Percentiles rank a stretch among this genome's conserved stretches.
These are phyloP conservation scores for Ambrosia trifida DNA, from an alignment of 129 eudicot genomes.

Conservation along the genomic window DNA sequence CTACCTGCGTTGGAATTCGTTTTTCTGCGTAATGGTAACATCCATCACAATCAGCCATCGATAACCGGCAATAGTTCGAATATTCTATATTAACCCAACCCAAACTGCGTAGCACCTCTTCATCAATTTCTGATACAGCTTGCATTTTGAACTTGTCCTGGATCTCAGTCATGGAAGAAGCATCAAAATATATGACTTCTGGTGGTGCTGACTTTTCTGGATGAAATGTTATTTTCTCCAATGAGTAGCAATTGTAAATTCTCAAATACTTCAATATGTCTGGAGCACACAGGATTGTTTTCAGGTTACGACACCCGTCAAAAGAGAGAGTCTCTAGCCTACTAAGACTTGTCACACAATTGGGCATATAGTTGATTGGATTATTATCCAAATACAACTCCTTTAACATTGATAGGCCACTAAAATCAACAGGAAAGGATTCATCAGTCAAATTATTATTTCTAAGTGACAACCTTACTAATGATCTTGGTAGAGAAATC, in stretches of 20 bases:
- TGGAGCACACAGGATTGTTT: slow-evolving; percentile 17
- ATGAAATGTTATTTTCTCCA: slow-evolving; percentile 4
- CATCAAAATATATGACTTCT: background rate
- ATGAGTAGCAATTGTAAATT: background rate
- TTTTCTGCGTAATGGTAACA: background rate
- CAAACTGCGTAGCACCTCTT: slow-evolving; percentile 5
- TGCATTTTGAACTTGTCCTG: slow-evolving; percentile 6
- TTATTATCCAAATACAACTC: background rate
- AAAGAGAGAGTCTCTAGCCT: slow-evolving; percentile 13
- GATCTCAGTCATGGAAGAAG: slow-evolving; percentile 1
- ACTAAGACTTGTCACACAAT: slow-evolving; percentile 14
- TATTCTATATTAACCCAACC: slow-evolving; percentile 6
- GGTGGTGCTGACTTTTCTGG: slow-evolving; percentile 3
- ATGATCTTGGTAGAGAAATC: background rate
- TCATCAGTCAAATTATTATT: slow-evolving; percentile 15
- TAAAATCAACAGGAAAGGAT: slow-evolving; percentile 16
- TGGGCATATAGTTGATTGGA: too few species aligned
- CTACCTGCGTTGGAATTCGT: slow-evolving; percentile 5
- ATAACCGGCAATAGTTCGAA: background rate
- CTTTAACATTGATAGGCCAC: slow-evolving; percentile 17
- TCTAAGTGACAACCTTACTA: slow-evolving; percentile 18
- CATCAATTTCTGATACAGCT: slow-evolving; percentile 13
- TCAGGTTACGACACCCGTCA: background rate
- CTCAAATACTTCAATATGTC: background rate
- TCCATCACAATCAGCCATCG: background rate